A percentile compares a stretch with the other conserved stretches of the same genome.
Evolutionary conservation across 2,329 filamentous ascomycete genomes (phyloP).

Genomic region (Pleomassaria siparia): DNA sequence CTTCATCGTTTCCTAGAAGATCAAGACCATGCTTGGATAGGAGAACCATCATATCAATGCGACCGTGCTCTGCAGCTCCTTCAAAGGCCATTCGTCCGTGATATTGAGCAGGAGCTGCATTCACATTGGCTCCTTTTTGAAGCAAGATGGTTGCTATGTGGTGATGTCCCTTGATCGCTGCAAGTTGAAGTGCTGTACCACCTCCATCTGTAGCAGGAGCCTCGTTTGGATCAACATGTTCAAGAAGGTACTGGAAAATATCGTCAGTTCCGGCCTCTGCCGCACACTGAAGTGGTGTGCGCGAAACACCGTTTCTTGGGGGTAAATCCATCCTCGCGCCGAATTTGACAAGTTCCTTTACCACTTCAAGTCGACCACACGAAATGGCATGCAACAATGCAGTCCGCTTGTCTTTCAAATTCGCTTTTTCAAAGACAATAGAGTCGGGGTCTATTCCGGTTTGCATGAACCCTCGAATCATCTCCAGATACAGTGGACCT

Average conservation of each 20-base stretch:
- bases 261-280: neutral
- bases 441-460: no score
- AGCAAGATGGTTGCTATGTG: neutral
- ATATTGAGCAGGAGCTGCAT: neutral
- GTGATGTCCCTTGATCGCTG: neutral
- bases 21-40: slow-evolving; percentile 13
- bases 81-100: neutral
- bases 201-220: neutral
- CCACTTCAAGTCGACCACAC: neutral
- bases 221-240: neutral
- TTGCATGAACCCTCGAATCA: no score
- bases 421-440: no score
- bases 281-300: neutral
- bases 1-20: slow-evolving; percentile 10
- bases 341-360: neutral
- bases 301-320: slow-evolving; percentile 4
- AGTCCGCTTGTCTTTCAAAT: no score
- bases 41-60: slow-evolving; percentile 5
- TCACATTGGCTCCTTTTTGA: neutral
- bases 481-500: no score
- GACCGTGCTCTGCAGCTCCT: neutral
- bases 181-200: neutral
- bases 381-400: no score
- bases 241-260: neutral
- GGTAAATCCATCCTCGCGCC: slow-evolving; percentile 1